These are phyloP conservation scores for Wickerhamomyces mucosus DNA, from an alignment of 805 yeast genomes.

Conservation along the genomic window DNA sequence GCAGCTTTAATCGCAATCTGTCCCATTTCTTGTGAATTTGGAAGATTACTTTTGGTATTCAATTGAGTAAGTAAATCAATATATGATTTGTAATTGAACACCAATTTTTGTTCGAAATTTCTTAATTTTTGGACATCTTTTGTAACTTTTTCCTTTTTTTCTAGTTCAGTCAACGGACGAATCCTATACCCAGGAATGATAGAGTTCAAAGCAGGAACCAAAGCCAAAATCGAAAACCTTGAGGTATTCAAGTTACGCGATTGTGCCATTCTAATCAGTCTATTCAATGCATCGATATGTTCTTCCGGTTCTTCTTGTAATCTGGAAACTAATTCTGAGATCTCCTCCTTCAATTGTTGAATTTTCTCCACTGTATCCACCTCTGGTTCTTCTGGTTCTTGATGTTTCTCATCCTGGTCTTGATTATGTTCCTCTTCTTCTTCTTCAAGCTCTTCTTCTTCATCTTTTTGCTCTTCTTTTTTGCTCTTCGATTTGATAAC, in stretches of 20 bases:
- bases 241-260: slow-evolving; percentile 58
- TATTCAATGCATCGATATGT: slow-evolving; percentile 51
- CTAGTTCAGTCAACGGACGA: slow-evolving; percentile 72
- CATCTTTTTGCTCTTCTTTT: slow-evolving; percentile 11
- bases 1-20: slow-evolving; percentile 63
- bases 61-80: slow-evolving; percentile 43
- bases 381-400: slow-evolving; percentile 21
- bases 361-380: slow-evolving; percentile 46
- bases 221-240: slow-evolving; percentile 66
- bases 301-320: slow-evolving; percentile 88
- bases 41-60: slow-evolving; percentile 23
- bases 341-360: slow-evolving; percentile 62
- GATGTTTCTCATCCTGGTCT: slow-evolving; percentile 22
- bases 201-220: slow-evolving; percentile 76
- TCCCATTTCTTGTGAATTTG: slow-evolving; percentile 32
- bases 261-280: slow-evolving; percentile 60
- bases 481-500: slow-evolving; percentile 12
- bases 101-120: slow-evolving; percentile 70
- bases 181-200: slow-evolving; percentile 85
- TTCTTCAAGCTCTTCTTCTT: slow-evolving; percentile 17
- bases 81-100: slow-evolving; percentile 59
- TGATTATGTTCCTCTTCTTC: slow-evolving; percentile 20
- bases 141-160: slow-evolving; percentile 71
- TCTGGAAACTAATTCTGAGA: slow-evolving; percentile 71
- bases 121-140: slow-evolving; percentile 75